Percentiles rank a stretch among this genome's conserved stretches.
phyloP scores from a whole-genome alignment of 345 rosid species.

The Syzygium aqueum region DNA sequence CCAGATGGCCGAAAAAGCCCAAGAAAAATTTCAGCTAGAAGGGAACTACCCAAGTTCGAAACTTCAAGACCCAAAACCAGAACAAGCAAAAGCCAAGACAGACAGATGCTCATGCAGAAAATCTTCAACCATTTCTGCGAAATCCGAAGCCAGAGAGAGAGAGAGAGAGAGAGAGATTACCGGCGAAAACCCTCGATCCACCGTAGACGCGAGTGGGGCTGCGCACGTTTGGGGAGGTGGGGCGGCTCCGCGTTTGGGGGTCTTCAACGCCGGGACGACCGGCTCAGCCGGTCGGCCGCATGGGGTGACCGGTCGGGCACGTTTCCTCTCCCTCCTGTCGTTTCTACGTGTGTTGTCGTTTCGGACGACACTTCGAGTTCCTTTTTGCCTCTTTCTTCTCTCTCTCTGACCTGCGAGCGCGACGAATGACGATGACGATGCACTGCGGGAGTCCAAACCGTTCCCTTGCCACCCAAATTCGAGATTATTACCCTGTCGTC shows the following conservation, averaged over 20 bases:
- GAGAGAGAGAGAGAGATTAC: background rate
- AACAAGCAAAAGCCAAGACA: background rate
- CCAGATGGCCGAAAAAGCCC: background rate
- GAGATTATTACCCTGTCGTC: background rate
- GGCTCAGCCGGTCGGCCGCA: slow-evolving; percentile 15
- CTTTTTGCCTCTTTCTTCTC: background rate
- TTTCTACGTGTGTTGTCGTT: background rate
- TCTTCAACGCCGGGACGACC: slow-evolving; percentile 6
- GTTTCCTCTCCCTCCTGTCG: background rate
- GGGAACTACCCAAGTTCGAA: background rate
- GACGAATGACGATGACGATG: background rate
- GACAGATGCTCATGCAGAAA: background rate
- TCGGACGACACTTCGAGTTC: background rate
- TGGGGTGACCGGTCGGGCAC: slow-evolving; percentile 12
- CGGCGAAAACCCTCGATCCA: background rate
- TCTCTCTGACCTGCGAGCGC: background rate
- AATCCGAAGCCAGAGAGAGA: background rate
- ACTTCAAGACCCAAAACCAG: background rate
- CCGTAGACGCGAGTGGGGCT: background rate
- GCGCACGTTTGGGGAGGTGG: background rate
- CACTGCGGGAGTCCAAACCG: background rate
- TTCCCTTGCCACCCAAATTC: background rate
- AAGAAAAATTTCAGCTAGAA: background rate
- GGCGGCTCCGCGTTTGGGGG: background rate
- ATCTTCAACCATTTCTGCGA: background rate